phyloP scores from a whole-genome alignment of 2,329 filamentous ascomycete species.

The Aotearoamyces nothofagi region DNA sequence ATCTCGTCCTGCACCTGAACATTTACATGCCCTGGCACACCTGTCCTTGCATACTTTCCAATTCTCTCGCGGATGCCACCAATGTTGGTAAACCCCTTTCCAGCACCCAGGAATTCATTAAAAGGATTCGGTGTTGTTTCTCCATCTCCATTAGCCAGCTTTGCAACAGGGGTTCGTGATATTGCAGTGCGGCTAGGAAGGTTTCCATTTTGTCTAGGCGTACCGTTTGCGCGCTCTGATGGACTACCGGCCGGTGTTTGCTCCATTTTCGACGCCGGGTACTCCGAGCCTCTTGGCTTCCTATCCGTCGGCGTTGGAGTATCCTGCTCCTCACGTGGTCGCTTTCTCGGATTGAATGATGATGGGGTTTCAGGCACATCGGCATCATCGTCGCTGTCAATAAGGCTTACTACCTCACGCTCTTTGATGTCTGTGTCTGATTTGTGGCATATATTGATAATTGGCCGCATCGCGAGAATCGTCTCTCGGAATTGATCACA shows the following conservation, averaged over 20 bases:
- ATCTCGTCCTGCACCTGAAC: slow-evolving; percentile 44
- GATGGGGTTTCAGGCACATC: neutral
- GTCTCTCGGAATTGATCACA: slow-evolving; percentile 20
- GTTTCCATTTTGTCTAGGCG: neutral
- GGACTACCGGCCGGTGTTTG: neutral
- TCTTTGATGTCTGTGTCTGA: slow-evolving; percentile 1
- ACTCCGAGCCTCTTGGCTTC: too few species aligned
- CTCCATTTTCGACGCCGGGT: too few species aligned
- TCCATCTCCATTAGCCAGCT: neutral
- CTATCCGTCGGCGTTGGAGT: neutral
- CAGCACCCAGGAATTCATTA: neutral
- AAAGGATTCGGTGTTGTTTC: neutral
- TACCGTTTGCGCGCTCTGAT: neutral
- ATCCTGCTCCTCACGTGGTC: neutral
- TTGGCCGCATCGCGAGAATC: slow-evolving; percentile 21
- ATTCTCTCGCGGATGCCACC: slow-evolving; percentile 37
- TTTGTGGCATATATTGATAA: slow-evolving; percentile 4
- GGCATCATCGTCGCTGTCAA: slow-evolving; percentile 5
- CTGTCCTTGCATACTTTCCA: slow-evolving; percentile 34
- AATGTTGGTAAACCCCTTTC: slow-evolving; percentile 7
- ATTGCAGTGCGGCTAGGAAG: neutral
- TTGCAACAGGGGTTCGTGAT: neutral
- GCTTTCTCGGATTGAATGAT: neutral
- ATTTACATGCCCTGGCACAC: slow-evolving; percentile 42
- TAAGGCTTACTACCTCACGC: slow-evolving; percentile 4